Conservation (phyloP, 306 rosid genomes). For the Lupinus albus region DNA sequence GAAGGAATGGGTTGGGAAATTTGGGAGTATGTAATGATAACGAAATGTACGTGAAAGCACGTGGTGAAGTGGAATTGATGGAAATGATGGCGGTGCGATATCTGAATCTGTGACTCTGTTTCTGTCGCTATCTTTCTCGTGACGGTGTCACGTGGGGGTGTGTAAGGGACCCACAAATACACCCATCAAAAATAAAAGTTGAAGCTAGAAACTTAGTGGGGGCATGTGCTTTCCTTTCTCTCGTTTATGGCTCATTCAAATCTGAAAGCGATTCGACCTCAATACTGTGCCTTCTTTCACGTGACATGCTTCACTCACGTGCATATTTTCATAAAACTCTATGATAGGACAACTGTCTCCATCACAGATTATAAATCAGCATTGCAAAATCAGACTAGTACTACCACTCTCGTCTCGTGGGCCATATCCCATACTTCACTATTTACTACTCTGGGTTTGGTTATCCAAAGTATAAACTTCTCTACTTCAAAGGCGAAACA, state of each 20-base stretch:
- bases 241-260: slow-evolving; percentile 67
- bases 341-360: slow-evolving; percentile 56
- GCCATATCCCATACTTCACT: too few relatives aligned
- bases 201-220: slow-evolving; percentile 47
- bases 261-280: slow-evolving; percentile 47
- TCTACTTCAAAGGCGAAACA: too few relatives aligned
- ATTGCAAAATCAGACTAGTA: neutral
- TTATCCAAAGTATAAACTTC: neutral
- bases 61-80: slow-evolving; percentile 45
- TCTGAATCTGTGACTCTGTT: slow-evolving; percentile 26
- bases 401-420: slow-evolving; percentile 17
- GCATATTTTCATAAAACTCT: slow-evolving; percentile 22
- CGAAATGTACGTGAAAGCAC: slow-evolving; percentile 53
- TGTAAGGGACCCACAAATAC: slow-evolving; percentile 53
- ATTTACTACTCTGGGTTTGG: neutral
- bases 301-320: slow-evolving; percentile 66
- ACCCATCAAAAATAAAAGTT: slow-evolving; percentile 23
- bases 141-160: slow-evolving; percentile 83
- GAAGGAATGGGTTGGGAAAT: slow-evolving; percentile 11
- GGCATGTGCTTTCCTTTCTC: slow-evolving; percentile 65
- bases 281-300: slow-evolving; percentile 12
- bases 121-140: slow-evolving; percentile 61
- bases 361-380: slow-evolving; percentile 26
- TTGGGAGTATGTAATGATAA: slow-evolving; percentile 32
- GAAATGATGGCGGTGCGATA: slow-evolving; percentile 50